Percentiles rank a stretch among this genome's conserved stretches.
Conservation (phyloP, 805 yeast species). For the Spathaspora sp. region DNA sequence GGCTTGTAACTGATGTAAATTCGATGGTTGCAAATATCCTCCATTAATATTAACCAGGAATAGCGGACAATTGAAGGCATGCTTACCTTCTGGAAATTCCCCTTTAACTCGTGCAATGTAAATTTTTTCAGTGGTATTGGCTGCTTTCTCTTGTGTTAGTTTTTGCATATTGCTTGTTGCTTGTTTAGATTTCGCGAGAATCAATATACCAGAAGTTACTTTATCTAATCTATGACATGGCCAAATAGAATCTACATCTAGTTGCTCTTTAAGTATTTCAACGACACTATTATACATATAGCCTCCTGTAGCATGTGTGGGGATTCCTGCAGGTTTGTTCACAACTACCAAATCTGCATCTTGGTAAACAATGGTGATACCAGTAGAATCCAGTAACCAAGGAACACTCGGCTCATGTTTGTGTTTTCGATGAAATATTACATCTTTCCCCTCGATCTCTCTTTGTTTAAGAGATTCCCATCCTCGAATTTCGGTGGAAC, state of each 20-base stretch:
- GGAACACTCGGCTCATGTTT: constrained; percentile 46
- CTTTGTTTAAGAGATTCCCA: constrained; percentile 12
- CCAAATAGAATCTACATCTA: constrained; percentile 27
- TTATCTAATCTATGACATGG: constrained; percentile 50
- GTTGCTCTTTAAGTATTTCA: constrained; percentile 36
- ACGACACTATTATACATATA: constrained; percentile 41
- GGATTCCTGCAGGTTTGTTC: constrained; percentile 50
- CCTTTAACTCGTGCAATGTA: constrained; percentile 46
- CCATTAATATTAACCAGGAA: constrained; percentile 32
- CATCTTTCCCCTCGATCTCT: constrained; percentile 20
- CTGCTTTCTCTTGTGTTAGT: constrained; percentile 25
- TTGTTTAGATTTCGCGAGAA: constrained; percentile 36
- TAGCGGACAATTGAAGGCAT: constrained; percentile 36
- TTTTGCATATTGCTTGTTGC: constrained; percentile 29
- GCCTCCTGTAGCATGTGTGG: constrained; percentile 51
- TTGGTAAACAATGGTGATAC: constrained; percentile 27
- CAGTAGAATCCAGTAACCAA: constrained; percentile 5
- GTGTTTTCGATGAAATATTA: constrained; percentile 29
- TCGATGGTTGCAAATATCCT: constrained; percentile 29
- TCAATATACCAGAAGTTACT: constrained; percentile 48
- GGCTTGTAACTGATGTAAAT: constrained; percentile 19
- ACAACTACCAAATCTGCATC: constrained; percentile 39
- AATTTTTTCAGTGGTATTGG: constrained; percentile 30
- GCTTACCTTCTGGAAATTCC: constrained; percentile 30
- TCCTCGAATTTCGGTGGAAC: constrained; percentile 20